phyloP scores from a whole-genome alignment of 495 filamentous ascomycete species.

The Trichoderma erinaceum region DNA sequence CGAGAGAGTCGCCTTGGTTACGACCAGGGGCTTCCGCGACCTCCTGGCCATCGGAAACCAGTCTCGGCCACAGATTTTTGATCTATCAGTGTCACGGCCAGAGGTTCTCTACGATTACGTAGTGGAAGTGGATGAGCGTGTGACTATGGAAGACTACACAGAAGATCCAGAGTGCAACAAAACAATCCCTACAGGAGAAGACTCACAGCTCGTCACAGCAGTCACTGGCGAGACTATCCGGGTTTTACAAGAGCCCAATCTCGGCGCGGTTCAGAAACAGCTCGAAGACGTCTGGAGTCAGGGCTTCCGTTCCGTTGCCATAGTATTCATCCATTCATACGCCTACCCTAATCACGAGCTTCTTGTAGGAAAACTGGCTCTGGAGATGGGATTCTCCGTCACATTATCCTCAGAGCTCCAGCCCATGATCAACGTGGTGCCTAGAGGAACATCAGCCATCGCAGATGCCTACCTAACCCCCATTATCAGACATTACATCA shows the following conservation, averaged over 20 bases:
- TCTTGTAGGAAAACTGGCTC: conserved; percentile 47
- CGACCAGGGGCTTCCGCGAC: conserved; percentile 85
- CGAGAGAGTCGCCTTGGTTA: conserved; percentile 73
- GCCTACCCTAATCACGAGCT: conserved; percentile 50
- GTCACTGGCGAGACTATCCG: conserved; percentile 8
- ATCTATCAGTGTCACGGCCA: conserved; percentile 62
- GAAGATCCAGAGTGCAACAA: conserved; percentile 63
- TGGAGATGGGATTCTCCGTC: conserved; percentile 46
- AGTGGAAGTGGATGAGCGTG: conserved; percentile 26
- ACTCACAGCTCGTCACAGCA: not conserved
- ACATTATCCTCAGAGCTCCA: conserved; percentile 45
- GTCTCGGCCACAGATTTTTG: conserved; percentile 68
- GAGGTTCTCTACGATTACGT: conserved; percentile 49
- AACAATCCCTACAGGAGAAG: not conserved
- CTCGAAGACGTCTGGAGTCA: conserved; percentile 26
- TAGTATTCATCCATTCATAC: conserved; percentile 50
- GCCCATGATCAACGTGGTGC: conserved; percentile 61
- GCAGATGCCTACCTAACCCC: conserved; percentile 19
- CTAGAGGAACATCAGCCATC: conserved; percentile 34
- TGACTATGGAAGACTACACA: conserved; percentile 47
- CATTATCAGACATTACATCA: conserved; percentile 32
- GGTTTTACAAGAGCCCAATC: not conserved
- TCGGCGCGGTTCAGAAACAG: not conserved
- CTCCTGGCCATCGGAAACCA: conserved; percentile 76
- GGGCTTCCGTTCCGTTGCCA: conserved; percentile 45